Evolutionary conservation across 371 early-diverging fungal genomes (phyloP), one percentile per base, ranked within the genome.

Genomic region (Haplosporangium sp.): DNA sequence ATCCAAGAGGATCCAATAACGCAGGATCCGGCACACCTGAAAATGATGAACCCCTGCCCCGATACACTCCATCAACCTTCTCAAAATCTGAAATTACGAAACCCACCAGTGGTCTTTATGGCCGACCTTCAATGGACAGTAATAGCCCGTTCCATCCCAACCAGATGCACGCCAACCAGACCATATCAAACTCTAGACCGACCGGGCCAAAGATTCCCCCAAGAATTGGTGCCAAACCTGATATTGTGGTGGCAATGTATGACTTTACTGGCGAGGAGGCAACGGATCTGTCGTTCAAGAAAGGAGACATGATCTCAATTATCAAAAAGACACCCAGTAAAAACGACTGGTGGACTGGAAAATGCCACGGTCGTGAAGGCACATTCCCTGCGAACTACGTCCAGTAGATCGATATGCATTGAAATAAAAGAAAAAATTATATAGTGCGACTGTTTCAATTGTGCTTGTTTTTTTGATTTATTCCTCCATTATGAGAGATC

Each of bases 331-430:
- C 90, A 4, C 88, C 89, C 6, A 88, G 85, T 56, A 83, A 81
- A n/a, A 86, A 94, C 66, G 92, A 92, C 76, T 95, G 95, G 95
- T 94, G 95, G 95, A 86, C 86, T 42, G 95, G 95, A 16, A 83
- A 62, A 50, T 81, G 86, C 41, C 84, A 89, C 37, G 91, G 89
- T 29, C 70, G 79, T 59, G 85, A 85, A 63, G 95, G 95, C 21
- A 81, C 86, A 81, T 94, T 95, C 81, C 95, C 95, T 36, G 92
- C 93, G 43, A 95, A 94, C 76, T 95, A 93, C 67, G 70, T 70
- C 2, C 67, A 76, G 46, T 74, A 18, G 18, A n/a, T 18, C 29
- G 4, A 29, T 29, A 29, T 29, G 29, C 29, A 29, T 29, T 29
- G 2, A 56, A 64, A 29, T 29, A 29, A 29, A 1, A 29, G 4